Evolutionary conservation across 192 early-diverging fungal species (phyloP), one percentile per base, ranked within the genome.

Genomic region (Chytriomyces sp.): DNA sequence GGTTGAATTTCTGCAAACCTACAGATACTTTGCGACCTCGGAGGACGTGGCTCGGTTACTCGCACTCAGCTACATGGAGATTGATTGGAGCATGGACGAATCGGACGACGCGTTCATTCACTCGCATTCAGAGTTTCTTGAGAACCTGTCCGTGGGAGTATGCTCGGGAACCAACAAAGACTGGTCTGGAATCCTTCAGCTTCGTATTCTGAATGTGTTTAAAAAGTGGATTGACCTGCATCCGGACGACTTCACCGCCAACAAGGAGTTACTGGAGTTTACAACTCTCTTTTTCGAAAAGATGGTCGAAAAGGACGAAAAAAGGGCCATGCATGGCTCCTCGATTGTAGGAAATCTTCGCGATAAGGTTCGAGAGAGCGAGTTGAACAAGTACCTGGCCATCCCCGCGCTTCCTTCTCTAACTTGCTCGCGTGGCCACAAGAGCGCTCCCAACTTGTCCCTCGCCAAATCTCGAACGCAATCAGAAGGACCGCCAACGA

Each of bases 21-120:
- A 90, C 61, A 83, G 91, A 26, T 92, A 91, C 81, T 89, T 91
- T 82, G 85, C 89, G 0, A 86, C 89, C 43, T 75, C 88, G 0
- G 82, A 85, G 44, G 91, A 92, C 67, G 89, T 92, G 8, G 86
- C 90, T 74, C 82, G 91, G 50, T 80, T 92, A 69, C 83, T 92
- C 9, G 82, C 89, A 9, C 71, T 88, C 61, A 82, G 90, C 24
- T 92, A 92, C 66, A 72, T 92, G 45, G 87, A 89, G 50, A 64
- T 83, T 50, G 76, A 75, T 23, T 76, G 69, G 78, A 26, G 28
- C 3, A n/a, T 23, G n/a, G 63, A 67, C 11, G 16, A 45, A 13
- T 18, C 66, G 28, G 66, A 43, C 61, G 16, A 13, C 10, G 9
- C 46, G 16, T 67, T 57, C 53, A 13, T 20, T 3, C 53, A 57